Evolutionary conservation across 371 early-diverging fungal species (phyloP), one percentile per base, ranked within the genome.

Genomic region (Mortierella sp.): DNA sequence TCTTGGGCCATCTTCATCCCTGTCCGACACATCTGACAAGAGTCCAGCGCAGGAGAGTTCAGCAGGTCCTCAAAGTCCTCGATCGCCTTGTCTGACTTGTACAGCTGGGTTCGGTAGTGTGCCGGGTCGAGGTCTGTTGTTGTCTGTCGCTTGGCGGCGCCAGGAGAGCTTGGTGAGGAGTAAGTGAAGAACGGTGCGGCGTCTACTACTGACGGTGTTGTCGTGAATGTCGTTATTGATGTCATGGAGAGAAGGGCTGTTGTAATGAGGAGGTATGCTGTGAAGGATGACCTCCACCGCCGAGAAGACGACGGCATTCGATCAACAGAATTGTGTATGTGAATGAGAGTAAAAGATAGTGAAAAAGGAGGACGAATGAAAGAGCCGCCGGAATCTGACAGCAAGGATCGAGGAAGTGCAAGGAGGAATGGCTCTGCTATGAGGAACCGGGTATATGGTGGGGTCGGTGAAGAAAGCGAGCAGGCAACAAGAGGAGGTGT

Each of bases 21-120:
- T 43, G 48, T 64, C n/a, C 69, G 86, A 69, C 86, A 86, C 77
- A 86, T 86, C 73, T 86, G 82, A 40, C 86, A 86, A 9, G 86
- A 77, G 34, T 86, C 86, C 13, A 86, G 55, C 28, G 72, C 73
- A 13, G 82, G 74, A 0, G 79, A 82, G 73, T 82, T 77, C 50
- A 86, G 82, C 13, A 86, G 55, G n/a, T 77, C 71, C 34, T 86
- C 86, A 5, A 86, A 5, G 10, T 79, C 77, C 5, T 48, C 28
- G n/a, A 76, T 64, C 55, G 70, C 77, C 10, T 79, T 73, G 72
- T 72, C 72, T n/a, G 77, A 82, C 44, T 79, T 59, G 53, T 77
- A 69, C 13, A 86, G 73, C n/a, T 85, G 85, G 4, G 75, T 73
- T n/a, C 61, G 34, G 24, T 72, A 51, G 24, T 50, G 46, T 11